phyloP scores from a whole-genome alignment of 306 rosid genomes.

The Adenanthera pavonina region DNA sequence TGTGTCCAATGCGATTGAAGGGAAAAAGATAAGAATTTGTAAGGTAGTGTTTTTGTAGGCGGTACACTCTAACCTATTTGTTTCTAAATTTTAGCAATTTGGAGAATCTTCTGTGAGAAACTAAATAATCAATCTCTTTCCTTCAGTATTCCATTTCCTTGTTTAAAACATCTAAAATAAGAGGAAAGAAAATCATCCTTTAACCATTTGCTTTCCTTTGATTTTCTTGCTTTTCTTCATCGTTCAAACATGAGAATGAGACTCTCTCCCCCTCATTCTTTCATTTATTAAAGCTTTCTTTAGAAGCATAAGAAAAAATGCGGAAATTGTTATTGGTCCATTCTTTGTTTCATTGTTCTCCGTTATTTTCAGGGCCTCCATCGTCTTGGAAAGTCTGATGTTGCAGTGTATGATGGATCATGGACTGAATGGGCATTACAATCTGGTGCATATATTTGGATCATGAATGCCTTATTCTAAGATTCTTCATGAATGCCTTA shows the following conservation, averaged over 20 bases:
- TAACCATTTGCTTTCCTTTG: not conserved
- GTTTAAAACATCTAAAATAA: too few relatives aligned
- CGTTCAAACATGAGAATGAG: not conserved
- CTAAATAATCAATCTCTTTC: too few relatives aligned
- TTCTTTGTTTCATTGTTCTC: conserved; percentile 9
- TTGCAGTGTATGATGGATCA: conserved; percentile 90
- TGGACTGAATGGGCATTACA: conserved; percentile 98
- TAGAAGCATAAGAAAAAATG: too few relatives aligned
- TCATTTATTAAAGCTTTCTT: too few relatives aligned
- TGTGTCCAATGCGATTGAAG: not conserved
- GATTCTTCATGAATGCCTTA: not conserved
- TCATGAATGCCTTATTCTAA: not conserved
- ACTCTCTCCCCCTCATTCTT: too few relatives aligned
- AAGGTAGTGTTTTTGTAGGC: not conserved
- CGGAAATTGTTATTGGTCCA: too few relatives aligned
- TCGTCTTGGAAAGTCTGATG: conserved; percentile 79
- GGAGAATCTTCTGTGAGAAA: not conserved
- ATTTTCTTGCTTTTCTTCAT: not conserved
- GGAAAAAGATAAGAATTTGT: not conserved
- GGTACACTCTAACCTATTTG: not conserved
- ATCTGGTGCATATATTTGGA: conserved; percentile 69
- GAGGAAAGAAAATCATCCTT: too few relatives aligned
- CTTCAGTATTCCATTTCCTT: too few relatives aligned
- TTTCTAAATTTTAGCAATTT: too few relatives aligned
- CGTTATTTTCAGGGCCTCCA: conserved; percentile 71